A percentile compares a stretch with the other conserved stretches of the same genome.
phyloP scores from a whole-genome alignment of 2,329 filamentous ascomycete species.

The Penicillium janthinellum region DNA sequence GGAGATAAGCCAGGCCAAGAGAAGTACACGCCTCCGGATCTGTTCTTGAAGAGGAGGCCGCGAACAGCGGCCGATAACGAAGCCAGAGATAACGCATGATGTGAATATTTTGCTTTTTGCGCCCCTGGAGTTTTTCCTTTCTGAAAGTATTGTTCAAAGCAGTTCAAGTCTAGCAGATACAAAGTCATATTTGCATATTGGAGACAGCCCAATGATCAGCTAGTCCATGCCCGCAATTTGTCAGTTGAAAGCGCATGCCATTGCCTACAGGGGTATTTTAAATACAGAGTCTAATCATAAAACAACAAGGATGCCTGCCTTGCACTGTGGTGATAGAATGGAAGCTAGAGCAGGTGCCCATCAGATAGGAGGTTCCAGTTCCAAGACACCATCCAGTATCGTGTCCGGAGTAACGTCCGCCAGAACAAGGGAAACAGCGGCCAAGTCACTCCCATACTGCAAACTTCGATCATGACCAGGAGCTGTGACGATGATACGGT shows the following conservation, averaged over 20 bases:
- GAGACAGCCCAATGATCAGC: not conserved
- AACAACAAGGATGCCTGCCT: not conserved
- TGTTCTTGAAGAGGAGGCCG: conserved; percentile 32
- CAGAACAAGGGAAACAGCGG: conserved; percentile 68
- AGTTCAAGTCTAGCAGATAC: not conserved
- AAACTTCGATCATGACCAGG: conserved; percentile 79
- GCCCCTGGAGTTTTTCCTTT: not conserved
- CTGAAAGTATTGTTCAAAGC: not conserved
- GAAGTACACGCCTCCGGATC: conserved; percentile 31
- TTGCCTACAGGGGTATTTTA: conserved; percentile 2
- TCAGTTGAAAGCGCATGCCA: not conserved
- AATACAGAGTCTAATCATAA: not conserved
- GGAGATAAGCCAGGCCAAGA: conserved; percentile 1
- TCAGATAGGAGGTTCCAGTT: conserved; percentile 59
- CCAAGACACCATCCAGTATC: conserved; percentile 62
- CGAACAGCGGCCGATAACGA: not conserved
- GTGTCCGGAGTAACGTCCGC: conserved; percentile 59
- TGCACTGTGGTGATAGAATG: not conserved
- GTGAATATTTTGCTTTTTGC: not conserved
- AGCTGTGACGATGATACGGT: conserved; percentile 72
- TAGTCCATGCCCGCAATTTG: not conserved
- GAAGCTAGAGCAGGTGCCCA: not conserved
- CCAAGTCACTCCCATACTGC: conserved; percentile 84
- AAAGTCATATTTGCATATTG: too few species aligned
- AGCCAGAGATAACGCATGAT: not conserved